Conservation (phyloP, 1,284 basidiomycete species). For the Apiotrichum porosum region DNA sequence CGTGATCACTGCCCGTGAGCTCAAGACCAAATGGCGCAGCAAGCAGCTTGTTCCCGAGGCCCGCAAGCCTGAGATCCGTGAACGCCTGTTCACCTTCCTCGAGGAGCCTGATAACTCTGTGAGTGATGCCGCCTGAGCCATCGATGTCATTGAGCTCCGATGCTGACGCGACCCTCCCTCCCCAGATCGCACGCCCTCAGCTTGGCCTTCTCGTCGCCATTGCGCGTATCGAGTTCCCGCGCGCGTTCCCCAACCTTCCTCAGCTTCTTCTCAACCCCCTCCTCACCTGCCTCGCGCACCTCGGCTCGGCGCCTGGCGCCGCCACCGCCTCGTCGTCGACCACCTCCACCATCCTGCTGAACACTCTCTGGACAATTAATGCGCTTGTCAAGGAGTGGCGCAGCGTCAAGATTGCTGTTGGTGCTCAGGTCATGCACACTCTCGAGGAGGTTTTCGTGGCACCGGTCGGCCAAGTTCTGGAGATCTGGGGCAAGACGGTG, state of each 20-base stretch:
- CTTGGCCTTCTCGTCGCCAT: constrained; percentile 41
- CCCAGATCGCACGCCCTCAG: constrained; percentile 47
- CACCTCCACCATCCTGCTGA: constrained; percentile 40
- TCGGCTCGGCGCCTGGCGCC: constrained; percentile 13
- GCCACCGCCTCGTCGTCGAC: constrained; percentile 20
- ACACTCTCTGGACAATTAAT: constrained; percentile 49
- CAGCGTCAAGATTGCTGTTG: constrained; percentile 42
- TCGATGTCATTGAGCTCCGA: not conserved
- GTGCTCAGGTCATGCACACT: constrained; percentile 40
- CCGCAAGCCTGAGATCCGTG: constrained; percentile 41
- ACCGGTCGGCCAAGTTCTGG: constrained; percentile 34
- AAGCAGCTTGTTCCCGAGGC: constrained; percentile 44
- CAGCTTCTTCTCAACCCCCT: constrained; percentile 38
- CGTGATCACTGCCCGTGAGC: constrained; percentile 43
- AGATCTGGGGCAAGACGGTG: constrained; percentile 34
- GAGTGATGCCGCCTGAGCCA: constrained; percentile 7
- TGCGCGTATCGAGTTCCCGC: constrained; percentile 45
- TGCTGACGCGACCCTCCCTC: not conserved
- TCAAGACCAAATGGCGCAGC: constrained; percentile 48
- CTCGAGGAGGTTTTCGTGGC: constrained; percentile 35
- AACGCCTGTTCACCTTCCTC: constrained; percentile 44
- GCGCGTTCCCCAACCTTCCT: constrained; percentile 38
- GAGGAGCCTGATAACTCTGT: constrained; percentile 41
- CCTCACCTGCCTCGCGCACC: constrained; percentile 31
- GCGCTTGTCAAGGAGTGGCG: constrained; percentile 49